A percentile compares a stretch with the other conserved stretches of the same genome.
phyloP scores from a whole-genome alignment of 2,329 filamentous ascomycete genomes.

The Meredithiella fracta region DNA sequence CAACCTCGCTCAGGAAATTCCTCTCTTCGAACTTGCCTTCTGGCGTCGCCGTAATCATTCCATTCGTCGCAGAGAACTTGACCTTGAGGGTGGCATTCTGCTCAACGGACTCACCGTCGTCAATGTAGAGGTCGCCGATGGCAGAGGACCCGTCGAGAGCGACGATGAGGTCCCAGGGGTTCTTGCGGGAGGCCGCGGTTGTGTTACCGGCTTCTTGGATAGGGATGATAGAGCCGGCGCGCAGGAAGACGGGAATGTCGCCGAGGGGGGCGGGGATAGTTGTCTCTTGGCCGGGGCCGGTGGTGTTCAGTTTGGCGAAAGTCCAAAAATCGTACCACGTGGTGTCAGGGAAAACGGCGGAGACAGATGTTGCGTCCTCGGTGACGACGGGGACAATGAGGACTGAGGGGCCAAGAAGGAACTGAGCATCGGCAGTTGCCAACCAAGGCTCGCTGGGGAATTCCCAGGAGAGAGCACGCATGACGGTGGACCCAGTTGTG shows the following conservation, averaged over 20 bases:
- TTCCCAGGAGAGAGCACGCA: slow-evolving; percentile 56
- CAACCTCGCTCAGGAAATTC: slow-evolving; percentile 45
- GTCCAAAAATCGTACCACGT: slow-evolving; percentile 40
- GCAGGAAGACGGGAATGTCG: slow-evolving; percentile 51
- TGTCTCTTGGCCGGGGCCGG: slow-evolving; percentile 13
- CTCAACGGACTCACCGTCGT: slow-evolving; percentile 55
- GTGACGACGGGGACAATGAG: slow-evolving; percentile 33
- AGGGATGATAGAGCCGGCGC: slow-evolving; percentile 49
- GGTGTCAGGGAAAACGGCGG: slow-evolving; percentile 29
- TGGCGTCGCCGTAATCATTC: slow-evolving; percentile 30
- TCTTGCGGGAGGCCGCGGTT: slow-evolving; percentile 43
- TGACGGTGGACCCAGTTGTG: slow-evolving; percentile 43
- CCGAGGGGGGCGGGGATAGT: slow-evolving; percentile 16
- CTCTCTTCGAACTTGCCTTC: slow-evolving; percentile 37
- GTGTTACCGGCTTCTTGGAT: slow-evolving; percentile 44
- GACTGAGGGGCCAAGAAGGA: slow-evolving; percentile 32
- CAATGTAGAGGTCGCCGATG: slow-evolving; percentile 52
- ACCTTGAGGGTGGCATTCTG: slow-evolving; percentile 41
- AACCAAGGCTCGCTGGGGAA: slow-evolving; percentile 39
- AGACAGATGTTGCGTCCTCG: slow-evolving; percentile 27
- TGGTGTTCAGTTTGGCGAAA: slow-evolving; percentile 25
- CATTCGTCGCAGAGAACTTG: slow-evolving; percentile 27
- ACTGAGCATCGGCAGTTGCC: slow-evolving; percentile 32
- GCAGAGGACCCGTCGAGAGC: slow-evolving; percentile 51
- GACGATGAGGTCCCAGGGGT: slow-evolving; percentile 56